phyloP scores from a whole-genome alignment of 306 rosid genomes.

The Quercus gilva region DNA sequence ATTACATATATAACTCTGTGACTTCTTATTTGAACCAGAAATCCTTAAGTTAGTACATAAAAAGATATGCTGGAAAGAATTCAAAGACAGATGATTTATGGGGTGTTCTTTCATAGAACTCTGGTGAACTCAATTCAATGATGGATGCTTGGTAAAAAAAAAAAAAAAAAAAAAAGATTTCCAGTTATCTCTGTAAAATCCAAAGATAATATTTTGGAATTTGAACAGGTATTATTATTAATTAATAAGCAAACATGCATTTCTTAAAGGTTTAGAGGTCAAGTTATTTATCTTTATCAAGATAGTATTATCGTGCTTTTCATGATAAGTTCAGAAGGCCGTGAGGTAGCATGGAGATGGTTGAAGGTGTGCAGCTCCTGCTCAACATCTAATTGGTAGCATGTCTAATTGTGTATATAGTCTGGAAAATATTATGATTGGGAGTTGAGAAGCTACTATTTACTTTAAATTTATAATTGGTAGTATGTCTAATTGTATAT shows the following conservation, averaged over 20 bases:
- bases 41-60: conserved; percentile 45
- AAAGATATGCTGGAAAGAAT: conserved; percentile 50
- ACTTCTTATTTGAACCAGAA: conserved; percentile 40
- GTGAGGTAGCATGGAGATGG: conserved; percentile 16
- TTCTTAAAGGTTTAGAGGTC: background rate
- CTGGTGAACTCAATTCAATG: conserved; percentile 45
- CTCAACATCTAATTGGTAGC: background rate
- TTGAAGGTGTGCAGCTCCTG: conserved; percentile 31
- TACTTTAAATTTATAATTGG: background rate
- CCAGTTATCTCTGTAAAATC: conserved; percentile 51
- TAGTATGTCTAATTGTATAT: no score
- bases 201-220: conserved; percentile 33
- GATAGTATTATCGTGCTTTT: conserved; percentile 41
- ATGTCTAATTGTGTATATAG: background rate
- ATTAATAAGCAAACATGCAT: conserved; percentile 6
- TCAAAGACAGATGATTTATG: conserved; percentile 61
- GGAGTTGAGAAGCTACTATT: background rate
- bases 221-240: conserved; percentile 48
- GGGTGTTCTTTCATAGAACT: conserved; percentile 51
- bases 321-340: conserved; percentile 18
- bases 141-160: conserved; percentile 56
- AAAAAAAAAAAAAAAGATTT: conserved; percentile 55
- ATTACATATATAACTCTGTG: background rate
- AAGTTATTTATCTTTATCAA: conserved; percentile 10
- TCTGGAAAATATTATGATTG: background rate